A percentile compares a stretch with the other conserved stretches of the same genome.
These are phyloP conservation scores for Metschnikowia cerradonensis DNA, from an alignment of 805 yeast genomes.

Conservation along the genomic window DNA sequence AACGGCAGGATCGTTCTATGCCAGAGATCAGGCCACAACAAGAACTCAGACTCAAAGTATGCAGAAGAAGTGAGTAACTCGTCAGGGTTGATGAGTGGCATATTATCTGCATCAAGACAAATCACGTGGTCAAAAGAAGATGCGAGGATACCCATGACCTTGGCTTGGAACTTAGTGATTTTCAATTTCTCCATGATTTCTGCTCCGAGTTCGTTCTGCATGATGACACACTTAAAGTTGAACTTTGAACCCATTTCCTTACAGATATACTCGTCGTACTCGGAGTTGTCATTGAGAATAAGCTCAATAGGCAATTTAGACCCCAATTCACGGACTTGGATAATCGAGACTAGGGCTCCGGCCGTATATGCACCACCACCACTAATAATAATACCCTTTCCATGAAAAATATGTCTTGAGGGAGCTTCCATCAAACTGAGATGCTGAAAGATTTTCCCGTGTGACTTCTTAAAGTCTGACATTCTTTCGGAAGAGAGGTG, in stretches of 20 bases:
- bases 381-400: slow-evolving; percentile 34
- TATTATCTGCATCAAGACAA: slow-evolving; percentile 32
- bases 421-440: slow-evolving; percentile 24
- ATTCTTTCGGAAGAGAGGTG: slow-evolving; percentile 19
- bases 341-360: slow-evolving; percentile 26
- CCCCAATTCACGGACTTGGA: slow-evolving; percentile 30
- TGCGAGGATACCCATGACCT: slow-evolving; percentile 29
- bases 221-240: slow-evolving; percentile 26
- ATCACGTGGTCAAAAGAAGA: slow-evolving; percentile 33
- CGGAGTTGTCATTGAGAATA: slow-evolving; percentile 23
- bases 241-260: slow-evolving; percentile 22
- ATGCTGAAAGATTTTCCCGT: slow-evolving; percentile 24
- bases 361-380: slow-evolving; percentile 28
- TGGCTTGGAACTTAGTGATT: slow-evolving; percentile 25
- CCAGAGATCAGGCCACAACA: slow-evolving; percentile 38
- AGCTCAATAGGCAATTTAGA: slow-evolving; percentile 34
- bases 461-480: slow-evolving; percentile 20
- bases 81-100: slow-evolving; percentile 31
- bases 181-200: slow-evolving; percentile 17
- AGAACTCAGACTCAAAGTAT: slow-evolving; percentile 23
- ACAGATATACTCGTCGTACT: slow-evolving; percentile 26
- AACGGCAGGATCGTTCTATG: slow-evolving; percentile 30
- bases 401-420: slow-evolving; percentile 21
- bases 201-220: slow-evolving; percentile 24
- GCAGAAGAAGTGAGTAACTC: slow-evolving; percentile 22